Evolutionary conservation across 352 stramenopile genomes (phyloP).

Genomic region (Phytophthora brassicae): DNA sequence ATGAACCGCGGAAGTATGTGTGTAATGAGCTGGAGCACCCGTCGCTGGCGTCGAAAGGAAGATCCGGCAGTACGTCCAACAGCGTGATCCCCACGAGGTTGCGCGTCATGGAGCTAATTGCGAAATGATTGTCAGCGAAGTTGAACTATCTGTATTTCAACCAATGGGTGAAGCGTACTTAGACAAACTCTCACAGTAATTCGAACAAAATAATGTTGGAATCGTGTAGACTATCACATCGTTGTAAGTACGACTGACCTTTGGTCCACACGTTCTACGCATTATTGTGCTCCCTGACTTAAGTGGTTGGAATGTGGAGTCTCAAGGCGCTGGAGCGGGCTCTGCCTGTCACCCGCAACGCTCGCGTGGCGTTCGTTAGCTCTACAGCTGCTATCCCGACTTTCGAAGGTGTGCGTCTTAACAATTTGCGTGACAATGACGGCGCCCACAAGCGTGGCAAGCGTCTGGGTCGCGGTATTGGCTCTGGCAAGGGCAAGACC

Average conservation of each 20-base stretch:
- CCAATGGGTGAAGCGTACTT: not conserved
- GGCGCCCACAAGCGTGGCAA: conserved; percentile 89
- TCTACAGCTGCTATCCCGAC: conserved; percentile 43
- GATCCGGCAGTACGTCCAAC: conserved; percentile 60
- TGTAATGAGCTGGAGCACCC: conserved; percentile 56
- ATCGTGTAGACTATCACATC: conserved; percentile 3
- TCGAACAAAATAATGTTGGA: not conserved
- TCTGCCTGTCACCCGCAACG: conserved; percentile 36
- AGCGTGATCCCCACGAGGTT: conserved; percentile 58
- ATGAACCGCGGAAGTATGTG: conserved; percentile 61
- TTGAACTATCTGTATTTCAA: not conserved
- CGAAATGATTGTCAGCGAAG: too few relatives aligned
- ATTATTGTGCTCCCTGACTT: conserved; percentile 9
- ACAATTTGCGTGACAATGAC: conserved; percentile 86
- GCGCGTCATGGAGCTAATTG: conserved; percentile 9
- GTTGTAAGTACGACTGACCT: conserved; percentile 18
- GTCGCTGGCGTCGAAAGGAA: conserved; percentile 58
- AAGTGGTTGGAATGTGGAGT: conserved; percentile 42
- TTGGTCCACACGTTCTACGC: conserved; percentile 12
- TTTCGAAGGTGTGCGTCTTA: conserved; percentile 69
- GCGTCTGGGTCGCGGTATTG: conserved; percentile 91
- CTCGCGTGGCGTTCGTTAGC: conserved; percentile 43
- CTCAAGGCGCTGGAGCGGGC: conserved; percentile 59
- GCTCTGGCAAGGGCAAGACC: conserved; percentile 95
- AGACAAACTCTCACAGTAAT: not conserved